Evolutionary conservation across 1,284 basidiomycete species (phyloP).

Genomic region (Meira nashicola): DNA sequence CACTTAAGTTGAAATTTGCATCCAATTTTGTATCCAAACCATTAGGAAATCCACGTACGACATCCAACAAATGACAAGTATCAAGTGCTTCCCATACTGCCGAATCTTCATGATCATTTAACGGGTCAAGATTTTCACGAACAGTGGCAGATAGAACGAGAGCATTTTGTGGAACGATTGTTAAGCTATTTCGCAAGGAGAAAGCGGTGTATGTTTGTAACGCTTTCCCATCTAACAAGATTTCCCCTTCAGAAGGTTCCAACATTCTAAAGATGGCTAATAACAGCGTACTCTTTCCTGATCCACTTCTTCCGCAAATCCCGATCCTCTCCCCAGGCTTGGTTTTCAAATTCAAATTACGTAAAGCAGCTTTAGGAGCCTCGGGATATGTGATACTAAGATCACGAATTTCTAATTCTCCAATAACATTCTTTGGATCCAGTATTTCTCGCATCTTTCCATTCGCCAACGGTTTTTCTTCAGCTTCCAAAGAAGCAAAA

Average conservation of each 20-base stretch:
- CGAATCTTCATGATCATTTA: constrained; percentile 29
- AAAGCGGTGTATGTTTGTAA: constrained; percentile 15
- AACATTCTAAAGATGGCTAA: constrained; percentile 38
- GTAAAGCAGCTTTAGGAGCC: constrained; percentile 28
- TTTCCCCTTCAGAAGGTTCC: constrained; percentile 22
- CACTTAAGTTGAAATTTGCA: constrained; percentile 35
- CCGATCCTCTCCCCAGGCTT: constrained; percentile 28
- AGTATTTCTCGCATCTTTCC: constrained; percentile 4
- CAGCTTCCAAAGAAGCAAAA: constrained; percentile 36
- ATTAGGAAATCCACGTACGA: constrained; percentile 30
- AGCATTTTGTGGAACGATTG: constrained; percentile 13
- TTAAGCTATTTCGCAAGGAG: not conserved
- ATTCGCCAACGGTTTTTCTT: not conserved
- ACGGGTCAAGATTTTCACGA: constrained; percentile 45
- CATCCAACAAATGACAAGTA: constrained; percentile 35
- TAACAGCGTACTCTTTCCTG: constrained; percentile 38
- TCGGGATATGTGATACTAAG: constrained; percentile 25
- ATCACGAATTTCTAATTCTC: constrained; percentile 23
- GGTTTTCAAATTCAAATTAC: constrained; percentile 26
- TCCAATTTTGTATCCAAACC: constrained; percentile 23
- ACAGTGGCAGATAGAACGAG: constrained; percentile 17
- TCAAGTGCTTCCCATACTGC: constrained; percentile 44
- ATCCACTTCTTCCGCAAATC: constrained; percentile 30
- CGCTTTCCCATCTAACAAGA: constrained; percentile 26
- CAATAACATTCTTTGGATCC: constrained; percentile 6